These are phyloP conservation scores for Blastobotrys ciferrii DNA, from an alignment of 1,139 yeast genomes.

Conservation along the genomic window DNA sequence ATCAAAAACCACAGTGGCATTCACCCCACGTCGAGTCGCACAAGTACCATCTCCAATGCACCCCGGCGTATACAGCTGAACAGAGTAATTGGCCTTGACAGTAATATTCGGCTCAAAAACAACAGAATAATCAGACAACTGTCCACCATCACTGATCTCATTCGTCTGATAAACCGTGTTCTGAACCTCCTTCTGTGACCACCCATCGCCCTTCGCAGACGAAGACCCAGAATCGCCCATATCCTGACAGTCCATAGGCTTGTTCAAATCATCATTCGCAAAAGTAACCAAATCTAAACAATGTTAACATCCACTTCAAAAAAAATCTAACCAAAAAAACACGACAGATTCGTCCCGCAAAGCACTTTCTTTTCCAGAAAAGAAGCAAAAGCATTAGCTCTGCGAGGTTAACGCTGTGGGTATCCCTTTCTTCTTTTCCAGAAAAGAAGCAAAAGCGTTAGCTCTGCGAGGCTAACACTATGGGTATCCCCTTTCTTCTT, in stretches of 20 bases:
- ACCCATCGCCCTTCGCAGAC: slow-evolving; percentile 26
- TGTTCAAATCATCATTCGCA: slow-evolving; percentile 74
- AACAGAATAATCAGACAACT: slow-evolving; percentile 45
- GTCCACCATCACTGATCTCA: slow-evolving; percentile 36
- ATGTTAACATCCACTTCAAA: too few relatives aligned
- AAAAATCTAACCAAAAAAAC: too few relatives aligned
- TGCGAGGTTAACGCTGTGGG: too few relatives aligned
- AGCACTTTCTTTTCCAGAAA: too few relatives aligned
- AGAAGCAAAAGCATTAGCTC: too few relatives aligned
- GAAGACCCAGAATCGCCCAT: slow-evolving; percentile 21
- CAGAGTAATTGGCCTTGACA: slow-evolving; percentile 70
- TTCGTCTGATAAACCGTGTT: slow-evolving; percentile 39
- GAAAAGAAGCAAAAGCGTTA: too few relatives aligned
- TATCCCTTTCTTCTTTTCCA: too few relatives aligned
- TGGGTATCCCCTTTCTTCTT: too few relatives aligned
- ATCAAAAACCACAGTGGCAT: slow-evolving; percentile 60
- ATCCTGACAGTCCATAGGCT: slow-evolving; percentile 46
- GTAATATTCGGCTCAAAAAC: slow-evolving; percentile 68
- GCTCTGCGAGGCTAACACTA: too few relatives aligned
- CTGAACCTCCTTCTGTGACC: slow-evolving; percentile 28
- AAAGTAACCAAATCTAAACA: slow-evolving; percentile 48
- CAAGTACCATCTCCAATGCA: slow-evolving; percentile 73
- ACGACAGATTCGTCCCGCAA: too few relatives aligned
- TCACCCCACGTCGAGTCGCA: slow-evolving; percentile 66
- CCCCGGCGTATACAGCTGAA: slow-evolving; percentile 82